Conservation (phyloP, 495 filamentous ascomycete genomes). For the Penicillium nucicola region DNA sequence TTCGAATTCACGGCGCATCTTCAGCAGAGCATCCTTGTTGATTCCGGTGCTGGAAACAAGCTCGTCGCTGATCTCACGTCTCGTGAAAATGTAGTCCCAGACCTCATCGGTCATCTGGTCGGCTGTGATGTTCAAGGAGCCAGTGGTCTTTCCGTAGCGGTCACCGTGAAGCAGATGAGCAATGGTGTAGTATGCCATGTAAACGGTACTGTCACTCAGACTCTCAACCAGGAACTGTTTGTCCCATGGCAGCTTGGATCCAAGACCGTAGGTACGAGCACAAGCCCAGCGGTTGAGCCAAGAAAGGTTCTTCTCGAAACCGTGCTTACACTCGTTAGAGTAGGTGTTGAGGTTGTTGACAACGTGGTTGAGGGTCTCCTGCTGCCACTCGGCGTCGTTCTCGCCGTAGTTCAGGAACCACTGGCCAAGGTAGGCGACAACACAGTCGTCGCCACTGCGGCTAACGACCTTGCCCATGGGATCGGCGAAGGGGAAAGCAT, state of each 20-base stretch:
- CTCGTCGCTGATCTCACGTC: slow-evolving; percentile 62
- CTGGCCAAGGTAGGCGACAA: slow-evolving; percentile 90
- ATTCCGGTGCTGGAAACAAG: slow-evolving; percentile 64
- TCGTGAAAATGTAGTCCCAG: slow-evolving; percentile 90
- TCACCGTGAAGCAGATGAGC: slow-evolving; percentile 81
- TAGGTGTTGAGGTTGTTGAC: slow-evolving; percentile 76
- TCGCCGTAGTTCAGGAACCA: slow-evolving; percentile 98
- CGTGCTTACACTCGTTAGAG: slow-evolving; percentile 73
- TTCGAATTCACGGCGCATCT: slow-evolving; percentile 85
- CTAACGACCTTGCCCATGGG: slow-evolving; percentile 85
- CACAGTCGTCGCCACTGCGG: slow-evolving; percentile 83
- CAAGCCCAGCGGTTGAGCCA: slow-evolving; percentile 98
- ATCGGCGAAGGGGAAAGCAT: slow-evolving; percentile 90
- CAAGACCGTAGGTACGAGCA: slow-evolving; percentile 85
- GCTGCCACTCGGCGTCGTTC: slow-evolving; percentile 72
- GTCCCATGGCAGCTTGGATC: slow-evolving; percentile 96
- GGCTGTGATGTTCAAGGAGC: slow-evolving; percentile 62
- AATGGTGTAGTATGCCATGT: slow-evolving; percentile 97
- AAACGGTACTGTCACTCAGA: slow-evolving; percentile 86
- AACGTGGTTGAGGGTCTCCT: slow-evolving; percentile 69
- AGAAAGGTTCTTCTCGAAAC: slow-evolving; percentile 75
- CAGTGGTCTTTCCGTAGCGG: slow-evolving; percentile 71
- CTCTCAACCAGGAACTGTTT: slow-evolving; percentile 86
- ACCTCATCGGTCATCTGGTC: slow-evolving; percentile 94
- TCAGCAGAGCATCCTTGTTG: slow-evolving; percentile 62